Base-by-base conservation (phyloP, 2,329 filamentous ascomycete species). In the Lachnellula hyalina region DNA sequence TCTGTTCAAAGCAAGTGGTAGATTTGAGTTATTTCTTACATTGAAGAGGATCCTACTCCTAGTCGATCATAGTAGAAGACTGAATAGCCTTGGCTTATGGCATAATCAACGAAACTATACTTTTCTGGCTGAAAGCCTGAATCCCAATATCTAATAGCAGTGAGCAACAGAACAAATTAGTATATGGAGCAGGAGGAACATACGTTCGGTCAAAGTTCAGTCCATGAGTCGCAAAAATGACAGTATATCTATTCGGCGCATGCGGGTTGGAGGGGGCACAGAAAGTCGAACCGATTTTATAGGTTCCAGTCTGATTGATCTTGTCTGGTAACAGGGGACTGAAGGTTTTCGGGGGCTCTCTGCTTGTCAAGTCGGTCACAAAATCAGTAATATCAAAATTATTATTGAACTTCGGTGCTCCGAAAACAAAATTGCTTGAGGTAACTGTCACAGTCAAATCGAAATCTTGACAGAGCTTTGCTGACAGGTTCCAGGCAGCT, bases 11-110 rank as follows among this genome's bases (percentile, higher is more conserved):
- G 25, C 2, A 0, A 5, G 17, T 17, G 12, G 17, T 17, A n/a
- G 8, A 21, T 9, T 14, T 47, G 50, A 47, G 17, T 17, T 3
- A 35, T 55, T 63, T 1, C 19, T 25, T 11, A 44, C 41, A 44
- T 21, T 2, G 54, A 51, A 47, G 69, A 71, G 28, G 62, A 53
- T n/a, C 69, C 69, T 12, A 58, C 58, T 8, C 69, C 70, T 4
- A 71, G 57, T 15, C 69, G 65, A 56, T 72, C 69, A 49, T 71
- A 72, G 47, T 61, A 67, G 52, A 70, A 69, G 14, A 70, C 63
- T 9, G 68, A 67, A 51, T 71, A 72, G 9, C 68, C 69, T 49
- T 66, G 55, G n/a, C 44, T 48, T 2, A 68, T 51, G 5, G 62
- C 68, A 50, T 55, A 61, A 52, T 71, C 63, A 17, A 69, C 67